A percentile compares a stretch with the other conserved stretches of the same genome.
Evolutionary conservation across 768 basidiomycete genomes (phyloP).

Genomic region (Amyloporia xantha): DNA sequence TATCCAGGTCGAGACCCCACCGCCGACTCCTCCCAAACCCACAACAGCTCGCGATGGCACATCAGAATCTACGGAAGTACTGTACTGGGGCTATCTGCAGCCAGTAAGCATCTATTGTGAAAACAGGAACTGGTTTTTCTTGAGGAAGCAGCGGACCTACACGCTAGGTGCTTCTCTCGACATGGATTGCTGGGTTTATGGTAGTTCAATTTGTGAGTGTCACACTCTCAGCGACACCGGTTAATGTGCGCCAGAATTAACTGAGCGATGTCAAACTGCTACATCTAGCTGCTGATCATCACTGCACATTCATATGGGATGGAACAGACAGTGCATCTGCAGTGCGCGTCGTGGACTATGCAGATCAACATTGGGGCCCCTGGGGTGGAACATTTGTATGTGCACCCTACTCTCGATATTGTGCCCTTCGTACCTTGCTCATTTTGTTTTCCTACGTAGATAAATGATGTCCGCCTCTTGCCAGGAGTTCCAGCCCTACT

Average conservation of each 20-base stretch:
- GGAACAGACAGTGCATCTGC: neutral
- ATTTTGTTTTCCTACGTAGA: neutral
- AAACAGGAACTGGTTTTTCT: neutral
- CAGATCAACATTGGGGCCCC: conserved; percentile 9
- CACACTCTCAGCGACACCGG: neutral
- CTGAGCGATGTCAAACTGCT: neutral
- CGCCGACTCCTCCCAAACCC: neutral
- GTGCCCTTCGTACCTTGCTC: neutral
- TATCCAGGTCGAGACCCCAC: neutral
- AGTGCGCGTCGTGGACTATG: conserved; percentile 2
- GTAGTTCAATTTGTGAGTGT: neutral
- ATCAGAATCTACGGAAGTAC: neutral
- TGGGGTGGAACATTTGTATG: neutral
- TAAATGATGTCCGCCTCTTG: neutral
- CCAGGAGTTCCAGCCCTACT: neutral
- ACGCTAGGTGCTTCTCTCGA: neutral
- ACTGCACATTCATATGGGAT: conserved; percentile 6
- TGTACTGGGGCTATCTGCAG: neutral
- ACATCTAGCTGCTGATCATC: neutral
- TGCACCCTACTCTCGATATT: neutral
- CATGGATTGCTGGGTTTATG: neutral
- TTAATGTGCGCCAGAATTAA: neutral
- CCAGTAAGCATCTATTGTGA: neutral
- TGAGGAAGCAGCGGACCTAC: neutral
- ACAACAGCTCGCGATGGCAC: neutral